Evolutionary conservation across 2,329 filamentous ascomycete species (phyloP).

Genomic region (Chrysoporthe cubensis): DNA sequence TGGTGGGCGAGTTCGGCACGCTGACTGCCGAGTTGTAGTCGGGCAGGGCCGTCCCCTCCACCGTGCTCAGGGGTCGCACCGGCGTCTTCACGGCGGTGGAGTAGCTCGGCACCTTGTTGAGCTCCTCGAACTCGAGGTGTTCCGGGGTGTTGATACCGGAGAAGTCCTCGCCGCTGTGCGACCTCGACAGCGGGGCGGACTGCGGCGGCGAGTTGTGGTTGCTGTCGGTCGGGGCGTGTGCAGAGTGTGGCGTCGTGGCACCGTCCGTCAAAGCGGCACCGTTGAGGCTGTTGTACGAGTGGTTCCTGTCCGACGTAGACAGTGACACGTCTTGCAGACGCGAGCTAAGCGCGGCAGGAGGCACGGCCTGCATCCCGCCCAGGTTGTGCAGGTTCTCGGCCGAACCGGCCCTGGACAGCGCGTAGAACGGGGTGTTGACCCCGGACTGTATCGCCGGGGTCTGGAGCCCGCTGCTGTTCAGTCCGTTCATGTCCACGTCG

Average conservation of each 20-base stretch:
- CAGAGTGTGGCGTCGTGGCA: conserved; percentile 45
- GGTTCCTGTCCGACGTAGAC: conserved; percentile 50
- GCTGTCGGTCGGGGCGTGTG: conserved; percentile 39
- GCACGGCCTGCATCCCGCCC: conserved; percentile 50
- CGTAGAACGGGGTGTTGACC: conserved; percentile 80
- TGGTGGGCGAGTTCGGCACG: conserved; percentile 53
- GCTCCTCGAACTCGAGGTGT: conserved; percentile 63
- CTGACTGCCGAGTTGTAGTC: conserved; percentile 68
- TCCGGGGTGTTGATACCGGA: conserved; percentile 60
- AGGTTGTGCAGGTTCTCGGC: conserved; percentile 75
- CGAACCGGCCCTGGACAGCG: conserved; percentile 74
- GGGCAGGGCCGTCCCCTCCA: conserved; percentile 58
- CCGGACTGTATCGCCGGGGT: conserved; percentile 73
- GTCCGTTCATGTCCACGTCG: conserved; percentile 79
- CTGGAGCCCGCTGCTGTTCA: conserved; percentile 51
- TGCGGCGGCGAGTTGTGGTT: conserved; percentile 46
- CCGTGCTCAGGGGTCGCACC: conserved; percentile 55
- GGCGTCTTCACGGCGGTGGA: conserved; percentile 72
- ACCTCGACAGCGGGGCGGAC: conserved; percentile 55
- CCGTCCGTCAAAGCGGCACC: conserved; percentile 37
- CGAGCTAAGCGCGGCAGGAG: conserved; percentile 62
- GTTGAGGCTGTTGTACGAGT: conserved; percentile 46
- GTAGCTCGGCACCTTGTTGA: conserved; percentile 79
- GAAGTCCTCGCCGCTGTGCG: conserved; percentile 55
- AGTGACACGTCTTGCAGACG: conserved; percentile 72